Conservation (phyloP, 1,139 yeast genomes). For the Nakaseomyces delphensis region DNA sequence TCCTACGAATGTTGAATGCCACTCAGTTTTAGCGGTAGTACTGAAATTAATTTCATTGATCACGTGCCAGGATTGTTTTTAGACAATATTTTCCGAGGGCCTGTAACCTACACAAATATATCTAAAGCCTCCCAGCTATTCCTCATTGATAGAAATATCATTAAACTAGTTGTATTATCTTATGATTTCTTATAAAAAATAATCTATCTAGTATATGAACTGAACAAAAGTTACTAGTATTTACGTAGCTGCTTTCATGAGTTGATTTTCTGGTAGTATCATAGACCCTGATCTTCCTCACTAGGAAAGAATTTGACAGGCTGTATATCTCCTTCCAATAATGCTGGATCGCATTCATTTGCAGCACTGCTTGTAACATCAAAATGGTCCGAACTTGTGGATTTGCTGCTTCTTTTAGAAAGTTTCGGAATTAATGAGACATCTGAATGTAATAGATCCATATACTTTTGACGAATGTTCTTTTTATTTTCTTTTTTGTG, state of each 20-base stretch:
- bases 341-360: not conserved
- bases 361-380: not conserved
- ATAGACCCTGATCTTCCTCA: not conserved
- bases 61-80: too few species aligned
- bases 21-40: too few species aligned
- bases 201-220: too few species aligned
- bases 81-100: too few species aligned
- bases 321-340: conserved; percentile 1
- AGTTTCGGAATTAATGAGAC: not conserved
- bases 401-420: conserved; percentile 3
- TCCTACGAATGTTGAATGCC: conserved; percentile 13
- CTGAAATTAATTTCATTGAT: too few species aligned
- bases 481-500: conserved; percentile 33
- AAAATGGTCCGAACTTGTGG: not conserved
- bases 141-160: too few species aligned
- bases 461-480: conserved; percentile 5
- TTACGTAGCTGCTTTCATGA: too few species aligned
- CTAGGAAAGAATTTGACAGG: not conserved
- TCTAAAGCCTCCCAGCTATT: too few species aligned
- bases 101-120: too few species aligned
- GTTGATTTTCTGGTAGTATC: not conserved
- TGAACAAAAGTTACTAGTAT: too few species aligned
- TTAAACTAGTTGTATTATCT: too few species aligned
- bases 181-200: too few species aligned
- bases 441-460: conserved; percentile 1